Conservation (phyloP, 768 basidiomycete genomes). For the Gautieria morchelliformis region DNA sequence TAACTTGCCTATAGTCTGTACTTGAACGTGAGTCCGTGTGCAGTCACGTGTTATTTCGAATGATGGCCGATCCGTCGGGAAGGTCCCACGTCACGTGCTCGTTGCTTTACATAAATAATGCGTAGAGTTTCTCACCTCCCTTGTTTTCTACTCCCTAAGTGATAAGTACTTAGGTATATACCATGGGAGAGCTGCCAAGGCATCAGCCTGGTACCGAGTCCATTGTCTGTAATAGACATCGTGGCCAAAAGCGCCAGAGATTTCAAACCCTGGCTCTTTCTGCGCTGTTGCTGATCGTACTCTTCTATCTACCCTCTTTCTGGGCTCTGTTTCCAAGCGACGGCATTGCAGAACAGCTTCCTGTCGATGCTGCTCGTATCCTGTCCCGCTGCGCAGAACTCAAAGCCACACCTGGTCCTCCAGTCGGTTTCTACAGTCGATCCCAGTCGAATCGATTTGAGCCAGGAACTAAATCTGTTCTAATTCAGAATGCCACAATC, state of each 20-base stretch:
- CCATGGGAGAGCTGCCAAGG: neutral
- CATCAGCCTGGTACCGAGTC: neutral
- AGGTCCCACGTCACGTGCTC: no score
- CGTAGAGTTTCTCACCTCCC: no score
- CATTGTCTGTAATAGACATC: neutral
- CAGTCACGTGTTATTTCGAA: no score
- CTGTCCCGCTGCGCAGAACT: slow-evolving; percentile 11
- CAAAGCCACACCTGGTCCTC: slow-evolving; percentile 11
- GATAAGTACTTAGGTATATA: neutral
- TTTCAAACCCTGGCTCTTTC: neutral
- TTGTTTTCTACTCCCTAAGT: neutral
- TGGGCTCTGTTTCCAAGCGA: neutral
- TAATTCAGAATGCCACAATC: slow-evolving; percentile 61
- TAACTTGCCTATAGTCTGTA: no score
- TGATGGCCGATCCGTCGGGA: no score
- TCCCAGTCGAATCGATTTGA: slow-evolving; percentile 44
- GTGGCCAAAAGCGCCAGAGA: neutral
- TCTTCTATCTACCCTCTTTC: neutral
- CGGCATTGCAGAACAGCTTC: neutral
- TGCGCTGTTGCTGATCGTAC: neutral
- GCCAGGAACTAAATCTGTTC: slow-evolving; percentile 39
- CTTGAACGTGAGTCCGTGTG: no score
- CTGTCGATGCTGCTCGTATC: slow-evolving; percentile 1
- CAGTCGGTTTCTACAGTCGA: slow-evolving; percentile 12
- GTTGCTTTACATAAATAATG: no score